Percentiles rank a stretch among this genome's conserved stretches.
phyloP scores from a whole-genome alignment of 73 alveolate species.

The Durusdinium trenchii region DNA sequence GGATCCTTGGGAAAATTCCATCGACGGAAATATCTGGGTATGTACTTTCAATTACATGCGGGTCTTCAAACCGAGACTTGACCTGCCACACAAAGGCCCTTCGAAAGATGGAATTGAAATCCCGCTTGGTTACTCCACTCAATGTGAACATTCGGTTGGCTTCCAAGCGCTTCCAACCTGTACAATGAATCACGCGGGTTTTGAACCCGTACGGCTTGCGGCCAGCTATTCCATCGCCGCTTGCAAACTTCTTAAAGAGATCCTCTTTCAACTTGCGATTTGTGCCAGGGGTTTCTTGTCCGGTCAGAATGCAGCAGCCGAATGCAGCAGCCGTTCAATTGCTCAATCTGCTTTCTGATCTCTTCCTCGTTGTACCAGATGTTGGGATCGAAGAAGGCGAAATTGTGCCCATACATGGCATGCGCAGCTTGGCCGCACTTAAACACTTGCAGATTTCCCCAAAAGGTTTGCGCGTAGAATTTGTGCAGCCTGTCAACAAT shows the following conservation, averaged over 20 bases:
- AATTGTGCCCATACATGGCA: slow-evolving; percentile 8
- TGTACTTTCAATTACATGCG: too few species aligned
- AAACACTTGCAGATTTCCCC: neutral
- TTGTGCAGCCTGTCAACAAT: too few species aligned
- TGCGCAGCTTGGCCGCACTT: neutral
- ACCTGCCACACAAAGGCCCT: neutral
- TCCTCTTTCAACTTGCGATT: neutral
- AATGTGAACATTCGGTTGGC: neutral
- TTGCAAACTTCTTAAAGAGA: neutral
- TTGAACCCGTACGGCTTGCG: neutral
- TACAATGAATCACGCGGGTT: neutral
- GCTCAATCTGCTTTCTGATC: slow-evolving; percentile 4
- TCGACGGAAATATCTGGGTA: too few species aligned
- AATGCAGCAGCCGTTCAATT: neutral
- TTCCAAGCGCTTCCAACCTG: neutral
- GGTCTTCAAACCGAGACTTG: neutral
- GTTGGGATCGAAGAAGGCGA: neutral
- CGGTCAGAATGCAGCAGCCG: slow-evolving; percentile 7
- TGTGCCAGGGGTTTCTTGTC: neutral
- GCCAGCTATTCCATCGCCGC: neutral
- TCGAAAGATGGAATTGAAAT: slow-evolving; percentile 28
- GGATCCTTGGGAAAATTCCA: too few species aligned
- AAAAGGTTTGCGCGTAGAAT: neutral
- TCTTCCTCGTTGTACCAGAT: slow-evolving; percentile 15
- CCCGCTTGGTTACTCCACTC: neutral